Evolutionary conservation across 805 yeast genomes (phyloP), one percentile per base, ranked within the genome.

Genomic region (Myxozyma neotropica): DNA sequence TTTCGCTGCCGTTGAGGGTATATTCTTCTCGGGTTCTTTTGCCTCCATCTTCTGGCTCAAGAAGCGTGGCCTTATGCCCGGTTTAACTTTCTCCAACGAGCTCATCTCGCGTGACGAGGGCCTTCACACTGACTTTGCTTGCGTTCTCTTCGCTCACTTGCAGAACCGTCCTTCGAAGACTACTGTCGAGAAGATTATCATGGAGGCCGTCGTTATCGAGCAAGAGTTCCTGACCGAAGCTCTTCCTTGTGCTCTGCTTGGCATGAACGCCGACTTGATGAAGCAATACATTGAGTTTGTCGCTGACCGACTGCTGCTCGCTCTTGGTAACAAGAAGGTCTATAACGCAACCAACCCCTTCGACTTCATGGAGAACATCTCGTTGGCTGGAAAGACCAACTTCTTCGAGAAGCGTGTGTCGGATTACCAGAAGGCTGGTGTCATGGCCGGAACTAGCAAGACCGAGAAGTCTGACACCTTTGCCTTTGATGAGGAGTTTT

Each of bases 401-500:
- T 93, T 93, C 85, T 93, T 93, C 74, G 99, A 93, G 82, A 93
- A 93, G 85, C 88, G 99, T 80, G 99, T 93, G 59, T 88, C 96
- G 59, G 99, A 93, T 78, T 93, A 93, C 80, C 99, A 93, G 80
- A 94, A 93, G 81, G 98, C 99, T 59, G 98, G 99, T 81, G 99
- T 93, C 72, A 93, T 93, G 94, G 93, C 96, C 67, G 81, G 81
- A 82, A 84, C 69, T 73, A 45, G 15, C 27, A 79, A 63, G 73
- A 74, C 63, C 49, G 42, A 29, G 55, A 55, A 50, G 59, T 68
- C 74, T 49, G 78, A 76, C 65, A 81, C 80, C 73, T 92, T 93
- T 78, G 78, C 87, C 50, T 87, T 94, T 70, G 96, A 92, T 76
- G 99, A 93, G 77, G 98, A 94, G 72, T 93, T 93, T 77, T 93